phyloP scores from a whole-genome alignment of 2,329 filamentous ascomycete species.

The Apiospora aurea region DNA sequence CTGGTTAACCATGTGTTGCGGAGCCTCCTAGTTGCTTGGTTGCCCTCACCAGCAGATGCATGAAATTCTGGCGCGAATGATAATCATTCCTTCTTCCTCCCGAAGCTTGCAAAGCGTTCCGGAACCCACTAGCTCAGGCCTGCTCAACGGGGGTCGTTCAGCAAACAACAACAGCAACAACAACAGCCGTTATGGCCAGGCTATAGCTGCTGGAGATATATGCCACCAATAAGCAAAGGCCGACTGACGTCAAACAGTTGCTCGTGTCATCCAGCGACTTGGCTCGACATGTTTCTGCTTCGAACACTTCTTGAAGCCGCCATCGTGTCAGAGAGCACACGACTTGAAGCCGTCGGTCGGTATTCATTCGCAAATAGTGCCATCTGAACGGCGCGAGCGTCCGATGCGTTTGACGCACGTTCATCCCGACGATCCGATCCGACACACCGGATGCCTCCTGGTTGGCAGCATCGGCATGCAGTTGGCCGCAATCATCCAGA shows the following conservation, averaged over 20 bases:
- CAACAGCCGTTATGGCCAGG: background rate
- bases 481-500: background rate
- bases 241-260: constrained; percentile 8
- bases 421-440: constrained; percentile 12
- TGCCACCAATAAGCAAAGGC: background rate
- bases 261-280: constrained; percentile 1
- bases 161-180: no score
- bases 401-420: background rate
- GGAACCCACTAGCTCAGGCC: background rate
- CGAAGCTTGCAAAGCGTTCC: background rate
- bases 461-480: background rate
- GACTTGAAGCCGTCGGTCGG: background rate
- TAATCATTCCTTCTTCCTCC: background rate
- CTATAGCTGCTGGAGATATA: background rate
- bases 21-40: background rate
- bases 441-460: background rate
- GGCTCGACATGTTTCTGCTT: constrained; percentile 12
- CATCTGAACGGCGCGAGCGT: background rate
- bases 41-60: background rate
- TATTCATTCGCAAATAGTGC: background rate
- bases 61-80: background rate
- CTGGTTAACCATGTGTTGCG: constrained; percentile 13
- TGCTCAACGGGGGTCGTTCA: no score
- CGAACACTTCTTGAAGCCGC: constrained; percentile 17
- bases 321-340: background rate